Evolutionary conservation across 2,329 filamentous ascomycete genomes (phyloP).

Genomic region (Monilinia vaccinii-corymbosi): DNA sequence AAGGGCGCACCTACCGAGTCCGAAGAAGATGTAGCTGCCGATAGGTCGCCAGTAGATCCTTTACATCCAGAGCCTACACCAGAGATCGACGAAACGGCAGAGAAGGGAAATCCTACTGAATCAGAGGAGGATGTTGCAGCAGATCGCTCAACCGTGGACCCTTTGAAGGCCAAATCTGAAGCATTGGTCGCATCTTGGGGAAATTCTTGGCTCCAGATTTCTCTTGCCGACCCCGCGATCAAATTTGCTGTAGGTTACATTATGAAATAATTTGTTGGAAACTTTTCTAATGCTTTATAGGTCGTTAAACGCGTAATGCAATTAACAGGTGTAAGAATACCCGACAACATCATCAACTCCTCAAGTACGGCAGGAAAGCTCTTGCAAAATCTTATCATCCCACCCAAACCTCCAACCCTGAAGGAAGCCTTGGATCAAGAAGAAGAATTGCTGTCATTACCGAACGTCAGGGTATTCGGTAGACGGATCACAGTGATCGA

Average conservation of each 20-base stretch:
- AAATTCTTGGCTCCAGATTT: conserved; percentile 47
- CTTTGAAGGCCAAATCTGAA: conserved; percentile 20
- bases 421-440: conserved; percentile 44
- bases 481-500: conserved; percentile 61
- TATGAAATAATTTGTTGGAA: not conserved
- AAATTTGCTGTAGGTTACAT: conserved; percentile 62
- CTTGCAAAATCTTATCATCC: conserved; percentile 43
- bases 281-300: conserved; percentile 37
- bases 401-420: conserved; percentile 52
- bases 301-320: conserved; percentile 73
- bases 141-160: conserved; percentile 20
- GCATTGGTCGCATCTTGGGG: conserved; percentile 37
- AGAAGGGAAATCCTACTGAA: conserved; percentile 20
- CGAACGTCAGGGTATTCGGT: conserved; percentile 62
- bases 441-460: conserved; percentile 41
- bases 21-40: conserved; percentile 24
- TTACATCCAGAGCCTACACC: conserved; percentile 13
- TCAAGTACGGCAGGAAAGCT: conserved; percentile 46
- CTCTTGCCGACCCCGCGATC: conserved; percentile 46
- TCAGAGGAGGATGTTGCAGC: conserved; percentile 25
- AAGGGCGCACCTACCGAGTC: conserved; percentile 23
- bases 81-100: conserved; percentile 15
- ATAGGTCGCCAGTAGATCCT: conserved; percentile 21
- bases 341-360: conserved; percentile 57
- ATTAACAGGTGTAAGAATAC: conserved; percentile 66